Percentiles rank a stretch among this genome's conserved stretches.
These are phyloP conservation scores for Pneumocystis canis DNA, from an alignment of 1,139 yeast species.

Conservation along the genomic window DNA sequence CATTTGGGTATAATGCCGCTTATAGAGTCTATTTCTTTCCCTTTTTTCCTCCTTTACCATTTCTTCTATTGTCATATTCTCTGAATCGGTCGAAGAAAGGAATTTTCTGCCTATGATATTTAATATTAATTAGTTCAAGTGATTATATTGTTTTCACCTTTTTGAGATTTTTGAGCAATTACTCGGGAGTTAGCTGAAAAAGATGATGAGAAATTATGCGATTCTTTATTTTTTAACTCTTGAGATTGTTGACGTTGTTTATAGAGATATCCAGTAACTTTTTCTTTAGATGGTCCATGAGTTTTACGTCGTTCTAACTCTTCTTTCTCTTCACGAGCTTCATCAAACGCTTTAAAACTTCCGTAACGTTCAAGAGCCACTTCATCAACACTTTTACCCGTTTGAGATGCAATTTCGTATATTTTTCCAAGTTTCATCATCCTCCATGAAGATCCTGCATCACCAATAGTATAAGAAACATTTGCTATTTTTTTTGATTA, in stretches of 20 bases:
- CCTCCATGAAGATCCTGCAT: constrained; percentile 27
- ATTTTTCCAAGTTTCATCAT: constrained; percentile 23
- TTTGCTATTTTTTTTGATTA: not conserved
- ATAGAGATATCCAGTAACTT: constrained; percentile 13
- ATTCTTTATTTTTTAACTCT: constrained; percentile 3
- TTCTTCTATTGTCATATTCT: constrained; percentile 27
- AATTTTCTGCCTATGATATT: not conserved
- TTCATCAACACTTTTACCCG: constrained; percentile 16
- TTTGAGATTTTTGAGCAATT: constrained; percentile 5
- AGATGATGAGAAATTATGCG: constrained; percentile 3
- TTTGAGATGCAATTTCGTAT: constrained; percentile 15
- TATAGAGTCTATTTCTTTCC: constrained; percentile 18
- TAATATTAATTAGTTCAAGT: not conserved
- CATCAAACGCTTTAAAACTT: constrained; percentile 19
- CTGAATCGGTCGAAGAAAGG: constrained; percentile 11
- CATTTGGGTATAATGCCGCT: constrained; percentile 18
- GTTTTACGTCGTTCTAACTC: constrained; percentile 21
- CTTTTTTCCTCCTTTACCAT: constrained; percentile 29
- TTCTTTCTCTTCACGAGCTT: constrained; percentile 23
- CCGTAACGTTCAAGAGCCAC: constrained; percentile 22
- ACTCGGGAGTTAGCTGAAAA: not conserved
- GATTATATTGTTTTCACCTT: not conserved
- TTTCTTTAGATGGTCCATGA: constrained; percentile 7
- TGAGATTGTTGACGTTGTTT: constrained; percentile 6
- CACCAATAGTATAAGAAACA: constrained; percentile 23